Base-by-base conservation (phyloP, 345 rosid genomes). In the Abelmoschus esculentus region DNA sequence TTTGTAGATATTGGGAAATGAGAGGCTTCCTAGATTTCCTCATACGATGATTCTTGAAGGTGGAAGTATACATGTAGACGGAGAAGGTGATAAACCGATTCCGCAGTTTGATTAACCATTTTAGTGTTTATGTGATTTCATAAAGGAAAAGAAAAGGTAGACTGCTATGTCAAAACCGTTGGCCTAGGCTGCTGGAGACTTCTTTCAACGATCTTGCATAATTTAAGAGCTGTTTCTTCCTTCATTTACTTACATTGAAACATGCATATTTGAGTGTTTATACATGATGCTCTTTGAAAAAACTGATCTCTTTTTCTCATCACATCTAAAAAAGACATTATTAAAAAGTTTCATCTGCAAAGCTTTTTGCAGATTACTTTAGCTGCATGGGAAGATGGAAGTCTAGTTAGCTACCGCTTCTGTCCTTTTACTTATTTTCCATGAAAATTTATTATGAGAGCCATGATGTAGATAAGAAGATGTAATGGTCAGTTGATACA, bases 61-160 rank as follows among this genome's bases (percentile, higher is more conserved):
- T 61, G 99, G 99, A 80, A 91, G 99, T 84, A 95, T 95, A 78
- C 96, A 95, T 73, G 99, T 95, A 9, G 99, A 91, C 28, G 99
- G 99, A 71, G 97, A 91, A 87, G 99, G 99, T 91, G 75, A 72
- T 18, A 62, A 40, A 62, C 49, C 26, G 3, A 63, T 1, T 53
- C 14, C 0, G 54, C 56, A 28, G 13, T 60, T 52, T 18, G 29
- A 15, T 38, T 12, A n/a, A 14, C 54, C 6, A 3, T 49, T 49
- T 49, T 49, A 15, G 18, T 14, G 54, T 47, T 10, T 15, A 49
- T 49, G 7, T 49, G 17, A 49, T 49, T 49, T 49, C 7, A n/a
- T 5, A 49, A 49, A 38, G 7, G 42, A 7, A 47, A 47, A 47
- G 3, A 12, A 49, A 49, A 15, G 7, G 14, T 5, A 38, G 52